These are phyloP conservation scores for Lolium perenne DNA, from an alignment of 176 grass and related monocot genomes.

Conservation along the genomic window DNA sequence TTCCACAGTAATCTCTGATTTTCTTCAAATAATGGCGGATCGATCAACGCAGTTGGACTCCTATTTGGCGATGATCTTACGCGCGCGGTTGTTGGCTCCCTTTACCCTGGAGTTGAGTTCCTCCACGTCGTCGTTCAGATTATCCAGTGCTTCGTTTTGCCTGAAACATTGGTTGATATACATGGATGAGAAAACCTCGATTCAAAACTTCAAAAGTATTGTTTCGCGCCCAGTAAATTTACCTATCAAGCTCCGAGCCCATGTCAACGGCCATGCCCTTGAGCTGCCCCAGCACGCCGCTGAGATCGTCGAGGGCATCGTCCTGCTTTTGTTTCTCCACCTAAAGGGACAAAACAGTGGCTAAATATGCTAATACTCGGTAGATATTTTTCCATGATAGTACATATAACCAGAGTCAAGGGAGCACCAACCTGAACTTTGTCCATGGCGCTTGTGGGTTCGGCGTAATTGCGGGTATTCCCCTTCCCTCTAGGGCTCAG, in stretches of 20 bases:
- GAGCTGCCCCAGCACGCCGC: slow-evolving; percentile 72
- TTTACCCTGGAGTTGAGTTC: slow-evolving; percentile 70
- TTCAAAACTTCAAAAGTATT: not conserved
- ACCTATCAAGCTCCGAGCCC: slow-evolving; percentile 80
- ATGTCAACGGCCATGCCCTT: slow-evolving; percentile 87
- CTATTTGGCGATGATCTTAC: slow-evolving; percentile 51
- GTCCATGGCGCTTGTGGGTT: slow-evolving; percentile 58
- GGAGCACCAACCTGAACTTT: slow-evolving; percentile 69
- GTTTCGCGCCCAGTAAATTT: not conserved
- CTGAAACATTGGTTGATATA: slow-evolving; percentile 38
- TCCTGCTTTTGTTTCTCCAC: slow-evolving; percentile 84
- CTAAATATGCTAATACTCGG: not conserved
- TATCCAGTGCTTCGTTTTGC: slow-evolving; percentile 69
- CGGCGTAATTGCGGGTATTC: slow-evolving; percentile 47
- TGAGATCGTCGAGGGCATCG: slow-evolving; percentile 71
- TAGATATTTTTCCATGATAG: not conserved
- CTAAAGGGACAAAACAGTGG: slow-evolving; percentile 21
- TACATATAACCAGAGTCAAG: not conserved
- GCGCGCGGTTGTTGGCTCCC: slow-evolving; percentile 67
- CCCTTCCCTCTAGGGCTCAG: slow-evolving; percentile 55
- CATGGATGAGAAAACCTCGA: not conserved
- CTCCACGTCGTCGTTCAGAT: slow-evolving; percentile 63
- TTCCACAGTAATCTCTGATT: not conserved
- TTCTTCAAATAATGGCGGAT: not conserved
- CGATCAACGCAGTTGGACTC: not conserved